Conservation (phyloP, 2,329 filamentous ascomycete species). For the Penicillium corylophilum region DNA sequence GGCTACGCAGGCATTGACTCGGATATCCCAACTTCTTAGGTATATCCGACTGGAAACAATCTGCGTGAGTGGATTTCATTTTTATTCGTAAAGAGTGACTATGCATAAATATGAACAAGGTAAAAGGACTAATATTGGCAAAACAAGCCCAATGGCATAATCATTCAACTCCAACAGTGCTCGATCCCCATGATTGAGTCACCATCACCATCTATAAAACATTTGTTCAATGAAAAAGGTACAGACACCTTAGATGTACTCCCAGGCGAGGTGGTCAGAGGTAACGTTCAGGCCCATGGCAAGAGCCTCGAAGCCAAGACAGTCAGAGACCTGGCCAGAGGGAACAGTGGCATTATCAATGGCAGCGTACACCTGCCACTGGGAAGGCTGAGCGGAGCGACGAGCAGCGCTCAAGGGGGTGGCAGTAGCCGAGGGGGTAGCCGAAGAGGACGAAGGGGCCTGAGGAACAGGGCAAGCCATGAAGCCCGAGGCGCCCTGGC, state of each 20-base stretch:
- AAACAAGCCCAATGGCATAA: background rate
- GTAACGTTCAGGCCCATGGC: constrained; percentile 25
- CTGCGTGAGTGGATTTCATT: background rate
- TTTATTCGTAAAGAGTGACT: background rate
- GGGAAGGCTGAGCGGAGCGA: background rate
- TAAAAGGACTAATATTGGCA: background rate
- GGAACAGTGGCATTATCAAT: constrained; percentile 40
- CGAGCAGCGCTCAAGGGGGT: background rate
- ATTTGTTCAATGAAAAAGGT: background rate
- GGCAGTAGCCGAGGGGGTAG: background rate
- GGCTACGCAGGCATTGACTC: no score
- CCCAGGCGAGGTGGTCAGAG: constrained; percentile 32
- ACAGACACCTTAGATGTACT: constrained; percentile 36
- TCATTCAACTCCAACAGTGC: background rate
- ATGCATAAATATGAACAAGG: background rate
- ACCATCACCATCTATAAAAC: background rate
- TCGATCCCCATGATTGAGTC: background rate
- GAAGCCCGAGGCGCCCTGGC: constrained; percentile 38
- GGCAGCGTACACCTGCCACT: constrained; percentile 43
- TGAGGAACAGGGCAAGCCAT: constrained; percentile 41
- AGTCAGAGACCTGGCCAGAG: constrained; percentile 37
- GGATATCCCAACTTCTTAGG: no score
- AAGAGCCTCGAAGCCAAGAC: constrained; percentile 38
- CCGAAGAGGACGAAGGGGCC: background rate
- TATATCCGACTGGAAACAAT: no score